These are phyloP conservation scores for Pulchroboletus neoregius DNA, from an alignment of 1,284 basidiomycete genomes.

Conservation along the genomic window DNA sequence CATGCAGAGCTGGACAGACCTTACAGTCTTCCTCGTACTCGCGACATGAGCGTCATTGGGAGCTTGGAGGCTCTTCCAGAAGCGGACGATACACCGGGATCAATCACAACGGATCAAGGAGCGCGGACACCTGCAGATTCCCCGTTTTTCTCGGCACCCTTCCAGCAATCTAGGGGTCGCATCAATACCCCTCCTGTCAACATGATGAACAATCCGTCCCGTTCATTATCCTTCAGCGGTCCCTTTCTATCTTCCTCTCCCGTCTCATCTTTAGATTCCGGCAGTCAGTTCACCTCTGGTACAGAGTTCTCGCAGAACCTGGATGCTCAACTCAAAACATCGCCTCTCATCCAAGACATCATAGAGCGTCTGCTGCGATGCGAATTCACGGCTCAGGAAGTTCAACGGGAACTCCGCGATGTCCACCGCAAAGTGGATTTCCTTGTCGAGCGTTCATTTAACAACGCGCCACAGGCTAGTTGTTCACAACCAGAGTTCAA, in stretches of 20 bases:
- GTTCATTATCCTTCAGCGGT: conserved; percentile 38
- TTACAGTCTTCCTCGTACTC: conserved; percentile 39
- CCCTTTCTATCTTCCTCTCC: conserved; percentile 63
- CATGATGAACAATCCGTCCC: conserved; percentile 23
- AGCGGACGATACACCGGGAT: conserved; percentile 43
- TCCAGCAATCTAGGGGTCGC: conserved; percentile 29
- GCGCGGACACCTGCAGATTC: conserved; percentile 34
- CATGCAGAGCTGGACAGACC: conserved; percentile 46
- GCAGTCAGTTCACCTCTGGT: conserved; percentile 52
- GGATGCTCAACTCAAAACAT: conserved; percentile 68
- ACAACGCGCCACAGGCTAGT: conserved; percentile 24
- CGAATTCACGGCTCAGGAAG: conserved; percentile 67
- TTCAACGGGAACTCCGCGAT: conserved; percentile 70
- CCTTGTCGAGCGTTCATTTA: conserved; percentile 63
- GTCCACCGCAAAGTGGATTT: conserved; percentile 74
- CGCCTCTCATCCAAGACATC: conserved; percentile 71
- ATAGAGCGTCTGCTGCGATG: conserved; percentile 70
- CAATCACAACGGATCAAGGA: conserved; percentile 22
- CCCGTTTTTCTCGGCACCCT: conserved; percentile 32
- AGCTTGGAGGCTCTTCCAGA: conserved; percentile 53
- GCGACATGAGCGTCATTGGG: conserved; percentile 51
- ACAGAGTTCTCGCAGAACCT: conserved; percentile 47
- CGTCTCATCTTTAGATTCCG: conserved; percentile 71
- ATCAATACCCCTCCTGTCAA: conserved; percentile 31
- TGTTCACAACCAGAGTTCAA: conserved; percentile 64